Base-by-base conservation (phyloP, 1,139 yeast genomes). In the Lodderomyces metapsilosis region DNA sequence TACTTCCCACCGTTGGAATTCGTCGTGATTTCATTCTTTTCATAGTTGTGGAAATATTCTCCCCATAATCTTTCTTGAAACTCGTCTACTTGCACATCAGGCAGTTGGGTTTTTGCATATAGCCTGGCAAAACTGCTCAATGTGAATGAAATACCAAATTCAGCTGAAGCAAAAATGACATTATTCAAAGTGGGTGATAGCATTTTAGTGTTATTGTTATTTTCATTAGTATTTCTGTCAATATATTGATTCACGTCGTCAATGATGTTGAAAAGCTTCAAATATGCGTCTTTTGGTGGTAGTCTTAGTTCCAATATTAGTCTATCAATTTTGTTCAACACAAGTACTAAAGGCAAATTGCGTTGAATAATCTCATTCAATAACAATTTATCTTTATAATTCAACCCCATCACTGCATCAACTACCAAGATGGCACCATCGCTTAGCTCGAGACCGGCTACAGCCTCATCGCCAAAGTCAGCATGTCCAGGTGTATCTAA, bases 401-500 rank as follows among this genome's bases (percentile, higher is more conserved):
- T 78, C 10, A 88, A 57, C 0, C 98, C 98, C 57, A 91, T 96
- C 1, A 88, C 82, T 1, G 76, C 84, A 60, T 94, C 98, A n/a
- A 92, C 68, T 1, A 88, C 85, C 1, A 91, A 60, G 0, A 84
- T 66, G 0, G 77, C 78, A 2, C 84, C 81, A 49, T 92, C 98
- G 0, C 76, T 76, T 1, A 81, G 68, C 23, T 78, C 61, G 16
- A 83, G 59, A 0, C 85, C 76, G 0, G 80, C 73, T 0, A 79
- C 71, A 3, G 80, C 66, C 52, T 92, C 98, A 55, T 88, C 96
- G 24, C 73, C 62, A 56, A 92, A 92, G 53, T 88, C 84, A 1
- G 78, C 76, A 61, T 92, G 98, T 0, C 99, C 99, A 0, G 99
- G 99, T 0, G 96, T 73, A 54, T 94, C 98, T 1, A 88, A 49